Conservation (phyloP, 1,284 basidiomycete genomes). For the Somion occarium region DNA sequence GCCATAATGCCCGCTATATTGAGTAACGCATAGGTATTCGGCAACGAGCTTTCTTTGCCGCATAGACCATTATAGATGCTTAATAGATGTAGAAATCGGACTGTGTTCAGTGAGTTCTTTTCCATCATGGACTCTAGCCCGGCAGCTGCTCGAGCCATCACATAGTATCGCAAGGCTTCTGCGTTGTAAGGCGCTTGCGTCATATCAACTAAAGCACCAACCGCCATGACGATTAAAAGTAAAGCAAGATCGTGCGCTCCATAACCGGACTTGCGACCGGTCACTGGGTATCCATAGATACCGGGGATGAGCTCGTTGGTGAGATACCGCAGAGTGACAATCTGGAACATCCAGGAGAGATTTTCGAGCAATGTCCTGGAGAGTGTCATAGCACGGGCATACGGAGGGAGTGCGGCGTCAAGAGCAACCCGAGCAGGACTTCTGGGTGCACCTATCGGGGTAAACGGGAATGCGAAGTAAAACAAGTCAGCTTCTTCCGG, state of each 20-base stretch:
- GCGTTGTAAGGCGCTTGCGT: slow-evolving; percentile 42
- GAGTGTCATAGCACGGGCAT: slow-evolving; percentile 12
- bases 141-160: slow-evolving; percentile 42
- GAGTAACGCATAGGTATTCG: slow-evolving; percentile 40
- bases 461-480: slow-evolving; percentile 15
- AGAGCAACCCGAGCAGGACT: slow-evolving; percentile 11
- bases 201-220: slow-evolving; percentile 47
- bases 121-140: slow-evolving; percentile 40
- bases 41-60: slow-evolving; percentile 45
- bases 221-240: slow-evolving; percentile 43
- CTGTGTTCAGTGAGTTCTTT: slow-evolving; percentile 35
- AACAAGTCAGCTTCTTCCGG: slow-evolving; percentile 14
- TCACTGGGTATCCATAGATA: slow-evolving; percentile 28
- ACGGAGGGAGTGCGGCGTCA: slow-evolving; percentile 16
- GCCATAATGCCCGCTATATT: slow-evolving; percentile 43
- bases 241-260: slow-evolving; percentile 48
- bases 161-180: slow-evolving; percentile 52
- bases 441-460: slow-evolving; percentile 12
- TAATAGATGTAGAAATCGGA: slow-evolving; percentile 47
- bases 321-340: slow-evolving; percentile 41
- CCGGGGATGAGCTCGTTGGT: slow-evolving; percentile 40
- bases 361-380: slow-evolving; percentile 41
- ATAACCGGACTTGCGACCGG: slow-evolving; percentile 25
- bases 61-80: slow-evolving; percentile 51
- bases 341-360: slow-evolving; percentile 50